Evolutionary conservation across 129 eudicot genomes (phyloP), one percentile per base, ranked within the genome.

Genomic region (Lactuca saligna): DNA sequence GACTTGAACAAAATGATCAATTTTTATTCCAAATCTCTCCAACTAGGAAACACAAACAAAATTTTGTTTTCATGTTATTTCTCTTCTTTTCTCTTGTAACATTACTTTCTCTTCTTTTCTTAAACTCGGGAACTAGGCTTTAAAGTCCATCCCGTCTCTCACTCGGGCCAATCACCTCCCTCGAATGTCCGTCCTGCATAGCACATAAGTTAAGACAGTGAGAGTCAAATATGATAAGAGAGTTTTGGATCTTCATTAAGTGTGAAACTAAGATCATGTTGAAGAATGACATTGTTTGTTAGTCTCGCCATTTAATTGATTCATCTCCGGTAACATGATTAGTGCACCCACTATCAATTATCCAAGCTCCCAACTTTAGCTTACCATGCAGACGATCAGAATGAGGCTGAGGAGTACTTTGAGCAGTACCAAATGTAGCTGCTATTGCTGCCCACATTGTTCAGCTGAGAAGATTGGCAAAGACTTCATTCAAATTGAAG

Each of bases 361-460:
- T 34, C 66, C 49, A 61, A 61, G 11, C 66, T 34, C 15, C n/a
- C 39, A 34, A 31, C 34, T 7, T 44, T 15, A 61, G 3, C 66
- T 61, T 61, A 61, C 66, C 66, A 34, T 61, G 17, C 16, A 61
- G n/a, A n/a, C 39, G 3, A 12, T 31, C 12, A 61, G 44, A 33
- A 61, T 39, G 33, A 7, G 48, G n/a, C 32, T 29, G 41, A 9
- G 66, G 3, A 61, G 51, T 25, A 46, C 13, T 46, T 46, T 8
- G 51, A 46, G 51, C 10, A 4, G 51, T 4, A 3, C 66, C 66
- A 61, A 61, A 61, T n/a, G 66, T 16, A 6, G 66, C 66, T 34
- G 14, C 37, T 31, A 61, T 13, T 12, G 66, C 66, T 7, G 66
- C 66, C 66, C 66, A 61, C 66, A 61, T 33, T 61, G 66, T 61